Base-by-base conservation (phyloP, 805 yeast species). In the Yueomyces sinensis region DNA sequence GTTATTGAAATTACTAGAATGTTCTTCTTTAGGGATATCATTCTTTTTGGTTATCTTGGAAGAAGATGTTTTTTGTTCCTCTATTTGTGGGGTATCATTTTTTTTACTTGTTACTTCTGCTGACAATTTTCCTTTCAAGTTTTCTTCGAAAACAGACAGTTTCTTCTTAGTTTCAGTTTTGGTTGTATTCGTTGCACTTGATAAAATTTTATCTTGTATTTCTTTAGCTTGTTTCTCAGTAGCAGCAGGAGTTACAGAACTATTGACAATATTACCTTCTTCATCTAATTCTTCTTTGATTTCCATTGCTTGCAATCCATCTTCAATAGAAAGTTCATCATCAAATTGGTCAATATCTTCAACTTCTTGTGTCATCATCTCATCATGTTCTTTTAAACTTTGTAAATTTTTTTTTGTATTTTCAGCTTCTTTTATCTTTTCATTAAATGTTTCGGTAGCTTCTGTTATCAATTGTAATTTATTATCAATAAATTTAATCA, bases 281-380 rank as follows among this genome's bases (percentile, higher is more conserved):
- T 82, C 95, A 54, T 86, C 95, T 27, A 87, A 54, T 35, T 76
- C 81, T 49, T 86, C 96, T 35, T 76, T 65, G 17, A 87, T 87
- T 37, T 86, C 95, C 74, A 84, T 73, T 17, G 82, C 61, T 1
- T 83, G 86, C 2, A 76, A 46, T 17, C 59, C 60, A 19, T 37
- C 38, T n/a, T 33, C 36, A 13, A 29, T 39, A 14, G 18, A 9
- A 15, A n/a, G 30, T 14, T 22, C 37, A 13, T 32, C 34, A 9
- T 31, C 32, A 6, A 17, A 9, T 9, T 28, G 5, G 9, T 61
- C 71, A 17, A 60, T 59, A 17, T 34, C 35, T 7, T 32, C 32
- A 5, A 29, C 40, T 9, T 28, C 24, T 13, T 13, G 13, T 3
- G 18, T 4, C 11, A 34, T 28, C 17, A 4, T 13, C 5, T 31